These are phyloP conservation scores for Erysimum cheiranthoides DNA, from an alignment of 345 rosid genomes.

Conservation along the genomic window DNA sequence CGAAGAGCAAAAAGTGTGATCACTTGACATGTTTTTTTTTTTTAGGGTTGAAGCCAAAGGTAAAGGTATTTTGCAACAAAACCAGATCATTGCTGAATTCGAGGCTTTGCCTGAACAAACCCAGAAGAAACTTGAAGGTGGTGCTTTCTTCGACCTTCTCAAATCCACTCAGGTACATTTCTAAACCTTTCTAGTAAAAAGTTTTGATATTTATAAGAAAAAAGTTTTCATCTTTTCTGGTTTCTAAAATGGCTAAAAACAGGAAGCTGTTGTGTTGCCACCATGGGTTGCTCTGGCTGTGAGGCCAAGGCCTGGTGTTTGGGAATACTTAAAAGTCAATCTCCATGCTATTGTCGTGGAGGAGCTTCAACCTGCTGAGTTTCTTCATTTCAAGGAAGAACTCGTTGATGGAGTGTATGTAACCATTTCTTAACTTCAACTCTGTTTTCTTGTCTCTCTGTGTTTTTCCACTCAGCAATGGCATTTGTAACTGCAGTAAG, in stretches of 20 bases:
- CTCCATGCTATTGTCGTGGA: slow-evolving; percentile 83
- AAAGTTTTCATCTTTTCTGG: slow-evolving; percentile 8
- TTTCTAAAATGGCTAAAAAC: neutral
- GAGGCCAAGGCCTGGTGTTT: slow-evolving; percentile 96
- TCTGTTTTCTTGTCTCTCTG: neutral
- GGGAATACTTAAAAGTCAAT: slow-evolving; percentile 88
- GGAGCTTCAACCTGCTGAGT: slow-evolving; percentile 79
- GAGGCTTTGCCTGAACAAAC: slow-evolving; percentile 72
- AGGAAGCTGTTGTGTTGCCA: slow-evolving; percentile 93
- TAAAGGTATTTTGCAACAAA: slow-evolving; percentile 78
- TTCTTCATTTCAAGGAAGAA: slow-evolving; percentile 92
- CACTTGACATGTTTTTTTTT: slow-evolving; percentile 14
- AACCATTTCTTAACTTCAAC: neutral
- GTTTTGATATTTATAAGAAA: neutral
- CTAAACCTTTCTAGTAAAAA: neutral
- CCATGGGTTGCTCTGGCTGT: slow-evolving; percentile 96
- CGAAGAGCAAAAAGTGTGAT: neutral
- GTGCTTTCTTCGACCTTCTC: slow-evolving; percentile 74
- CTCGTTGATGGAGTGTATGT: slow-evolving; percentile 90
- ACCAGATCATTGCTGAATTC: slow-evolving; percentile 76
- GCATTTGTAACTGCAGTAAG: slow-evolving; percentile 49
- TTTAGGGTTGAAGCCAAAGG: slow-evolving; percentile 78
- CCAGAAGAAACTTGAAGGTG: slow-evolving; percentile 59
- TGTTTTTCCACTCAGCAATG: neutral
- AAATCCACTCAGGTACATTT: slow-evolving; percentile 70